These are phyloP conservation scores for Yamadazyma nakazawae DNA, from an alignment of 805 yeast species.

Conservation along the genomic window DNA sequence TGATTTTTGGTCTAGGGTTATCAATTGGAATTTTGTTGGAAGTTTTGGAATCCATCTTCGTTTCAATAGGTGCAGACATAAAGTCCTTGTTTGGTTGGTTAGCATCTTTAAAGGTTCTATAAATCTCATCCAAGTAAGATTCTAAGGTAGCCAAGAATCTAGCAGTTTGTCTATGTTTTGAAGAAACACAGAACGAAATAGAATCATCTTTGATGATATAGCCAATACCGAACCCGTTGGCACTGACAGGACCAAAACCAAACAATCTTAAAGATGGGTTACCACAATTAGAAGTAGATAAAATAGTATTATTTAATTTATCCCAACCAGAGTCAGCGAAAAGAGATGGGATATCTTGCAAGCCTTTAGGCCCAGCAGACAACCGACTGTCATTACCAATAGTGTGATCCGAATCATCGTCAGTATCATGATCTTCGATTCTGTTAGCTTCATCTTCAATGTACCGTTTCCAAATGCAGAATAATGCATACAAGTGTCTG, in stretches of 20 bases:
- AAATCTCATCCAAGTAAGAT: constrained; percentile 47
- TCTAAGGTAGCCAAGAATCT: constrained; percentile 53
- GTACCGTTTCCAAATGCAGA: constrained; percentile 80
- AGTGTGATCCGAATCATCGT: constrained; percentile 19
- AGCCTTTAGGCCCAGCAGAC: constrained; percentile 25
- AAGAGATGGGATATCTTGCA: constrained; percentile 57
- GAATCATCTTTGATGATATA: constrained; percentile 52
- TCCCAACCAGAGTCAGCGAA: constrained; percentile 91
- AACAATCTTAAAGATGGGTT: constrained; percentile 56
- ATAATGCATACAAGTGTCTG: constrained; percentile 83
- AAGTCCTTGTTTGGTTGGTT: constrained; percentile 17
- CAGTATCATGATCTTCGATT: constrained; percentile 20
- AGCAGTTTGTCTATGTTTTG: constrained; percentile 59
- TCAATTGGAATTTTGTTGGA: not conserved
- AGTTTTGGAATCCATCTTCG: constrained; percentile 16
- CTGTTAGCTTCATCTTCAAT: constrained; percentile 24
- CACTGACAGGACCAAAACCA: constrained; percentile 59
- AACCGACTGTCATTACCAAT: constrained; percentile 21
- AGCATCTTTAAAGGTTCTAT: constrained; percentile 27
- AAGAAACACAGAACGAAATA: constrained; percentile 51
- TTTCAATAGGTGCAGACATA: constrained; percentile 22
- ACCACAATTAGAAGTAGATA: constrained; percentile 65
- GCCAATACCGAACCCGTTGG: constrained; percentile 59
- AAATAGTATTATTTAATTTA: constrained; percentile 69
- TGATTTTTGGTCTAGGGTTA: constrained; percentile 9